These are phyloP conservation scores for Botrytis porri DNA, from an alignment of 2,329 filamentous ascomycete genomes.

Conservation along the genomic window DNA sequence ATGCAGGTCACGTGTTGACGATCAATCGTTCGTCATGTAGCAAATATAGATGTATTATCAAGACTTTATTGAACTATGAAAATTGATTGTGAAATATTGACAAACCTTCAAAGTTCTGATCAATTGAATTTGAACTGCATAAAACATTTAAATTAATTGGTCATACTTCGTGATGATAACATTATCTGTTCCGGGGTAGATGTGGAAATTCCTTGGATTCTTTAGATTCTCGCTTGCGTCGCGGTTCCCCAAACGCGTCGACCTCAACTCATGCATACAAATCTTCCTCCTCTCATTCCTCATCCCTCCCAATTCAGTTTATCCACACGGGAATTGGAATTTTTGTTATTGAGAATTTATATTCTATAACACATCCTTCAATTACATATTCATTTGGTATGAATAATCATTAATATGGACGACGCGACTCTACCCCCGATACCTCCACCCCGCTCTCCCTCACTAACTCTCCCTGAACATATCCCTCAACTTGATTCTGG, in stretches of 20 bases:
- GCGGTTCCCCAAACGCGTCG: conserved; percentile 22
- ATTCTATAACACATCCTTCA: neutral
- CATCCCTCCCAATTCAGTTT: neutral
- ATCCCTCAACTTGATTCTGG: neutral
- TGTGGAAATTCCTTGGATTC: conserved; percentile 11
- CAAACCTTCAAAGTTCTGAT: neutral
- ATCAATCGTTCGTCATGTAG: neutral
- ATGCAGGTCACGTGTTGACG: conserved; percentile 18
- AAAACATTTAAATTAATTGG: neutral
- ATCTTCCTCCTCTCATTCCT: neutral
- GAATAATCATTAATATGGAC: conserved; percentile 30
- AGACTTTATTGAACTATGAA: neutral
- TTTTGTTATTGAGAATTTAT: neutral
- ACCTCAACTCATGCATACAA: conserved; percentile 14
- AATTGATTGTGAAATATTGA: neutral
- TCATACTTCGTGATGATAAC: neutral
- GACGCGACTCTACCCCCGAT: conserved; percentile 36
- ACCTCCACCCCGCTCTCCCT: conserved; percentile 30
- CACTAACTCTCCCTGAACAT: conserved; percentile 22
- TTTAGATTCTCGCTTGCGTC: conserved; percentile 18
- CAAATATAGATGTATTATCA: neutral
- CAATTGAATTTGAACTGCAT: neutral
- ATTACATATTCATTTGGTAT: neutral
- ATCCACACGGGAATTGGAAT: neutral
- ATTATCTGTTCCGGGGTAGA: conserved; percentile 8